Evolutionary conservation across 2,329 filamentous ascomycete species (phyloP).

Genomic region (Phaeosphaeriaceae sp.): DNA sequence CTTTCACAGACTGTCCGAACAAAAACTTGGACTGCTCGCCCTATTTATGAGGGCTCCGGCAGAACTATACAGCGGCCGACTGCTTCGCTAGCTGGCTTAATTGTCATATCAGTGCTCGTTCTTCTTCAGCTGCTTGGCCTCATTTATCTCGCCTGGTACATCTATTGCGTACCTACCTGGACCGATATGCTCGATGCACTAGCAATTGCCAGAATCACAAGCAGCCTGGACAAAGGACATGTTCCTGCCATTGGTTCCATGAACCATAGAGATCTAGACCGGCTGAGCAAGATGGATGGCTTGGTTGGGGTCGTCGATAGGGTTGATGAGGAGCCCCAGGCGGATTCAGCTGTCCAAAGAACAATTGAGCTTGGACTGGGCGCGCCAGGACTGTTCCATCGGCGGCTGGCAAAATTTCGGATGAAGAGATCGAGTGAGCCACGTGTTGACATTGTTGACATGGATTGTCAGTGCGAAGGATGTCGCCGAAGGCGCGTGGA

Average conservation of each 20-base stretch:
- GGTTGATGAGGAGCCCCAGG: background rate
- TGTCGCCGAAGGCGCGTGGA: slow-evolving; percentile 3
- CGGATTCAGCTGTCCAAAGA: background rate
- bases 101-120: slow-evolving; percentile 7
- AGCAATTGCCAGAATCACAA: slow-evolving; percentile 11
- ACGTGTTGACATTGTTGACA: background rate
- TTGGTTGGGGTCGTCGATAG: background rate
- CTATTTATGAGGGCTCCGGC: slow-evolving; percentile 3
- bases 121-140: slow-evolving; percentile 13
- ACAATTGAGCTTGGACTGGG: slow-evolving; percentile 4
- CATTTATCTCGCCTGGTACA: slow-evolving; percentile 11
- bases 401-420: slow-evolving; percentile 6
- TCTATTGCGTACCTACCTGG: slow-evolving; percentile 14
- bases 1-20: slow-evolving; percentile 4
- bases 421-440: background rate
- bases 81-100: background rate
- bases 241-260: slow-evolving; percentile 7
- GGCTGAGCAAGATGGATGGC: background rate
- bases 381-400: slow-evolving; percentile 2
- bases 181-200: slow-evolving; percentile 13
- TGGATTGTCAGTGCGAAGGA: slow-evolving; percentile 3
- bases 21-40: slow-evolving; percentile 6
- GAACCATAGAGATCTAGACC: background rate
- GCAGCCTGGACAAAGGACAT: slow-evolving; percentile 5
- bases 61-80: background rate